Base-by-base conservation (phyloP, 345 rosid genomes). In the Capsella bursapastoris region DNA sequence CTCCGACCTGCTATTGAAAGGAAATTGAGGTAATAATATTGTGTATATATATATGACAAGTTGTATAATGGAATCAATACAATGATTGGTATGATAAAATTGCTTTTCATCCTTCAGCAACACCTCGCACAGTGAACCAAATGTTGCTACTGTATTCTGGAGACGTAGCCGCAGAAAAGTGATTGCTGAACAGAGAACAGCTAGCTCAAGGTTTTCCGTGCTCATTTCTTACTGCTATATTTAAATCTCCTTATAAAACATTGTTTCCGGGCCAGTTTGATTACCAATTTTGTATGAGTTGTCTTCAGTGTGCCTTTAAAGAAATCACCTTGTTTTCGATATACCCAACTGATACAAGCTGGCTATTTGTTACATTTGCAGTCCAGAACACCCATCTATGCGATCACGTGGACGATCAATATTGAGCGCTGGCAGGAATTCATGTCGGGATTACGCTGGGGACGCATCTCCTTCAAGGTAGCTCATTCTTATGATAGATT, bases 171-270 rank as follows among this genome's bases (percentile, higher is more conserved):
- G 97, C 84, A 85, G 86, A 83, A 96, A 90, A 87, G 95, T 86
- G 72, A 90, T 92, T 83, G 90, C 90, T 35, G 98, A 96, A 78
- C 98, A 89, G 80, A 84, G 96, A 81, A 96, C 98, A 71, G 95
- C 96, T 70, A 96, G 97, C 85, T 96, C 99, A 71, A 92, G 99
- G 97, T 92, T 70, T 63, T 57, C 58, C 40, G 43, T 75, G 67
- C 75, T 72, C 72, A 68, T 73, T 76, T 35, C 41, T 22, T 65
- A 57, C 57, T 11, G 29, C 11, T 62, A n/a, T 62, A 76, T 7
- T 8, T 40, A 29, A 49, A 8, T 32, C 11, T 60, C 40, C 38
- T 71, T 18, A 57, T 63, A 28, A 7, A 56, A 38, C 2, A 10
- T 37, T 37, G 11, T 47, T 10, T 13, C 44, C 40, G 47, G 34